Percentiles rank a stretch among this genome's conserved stretches.
These are phyloP conservation scores for Pseudonitzschia delicatissima DNA, from an alignment of 108 stramenopile species.

Conservation along the genomic window DNA sequence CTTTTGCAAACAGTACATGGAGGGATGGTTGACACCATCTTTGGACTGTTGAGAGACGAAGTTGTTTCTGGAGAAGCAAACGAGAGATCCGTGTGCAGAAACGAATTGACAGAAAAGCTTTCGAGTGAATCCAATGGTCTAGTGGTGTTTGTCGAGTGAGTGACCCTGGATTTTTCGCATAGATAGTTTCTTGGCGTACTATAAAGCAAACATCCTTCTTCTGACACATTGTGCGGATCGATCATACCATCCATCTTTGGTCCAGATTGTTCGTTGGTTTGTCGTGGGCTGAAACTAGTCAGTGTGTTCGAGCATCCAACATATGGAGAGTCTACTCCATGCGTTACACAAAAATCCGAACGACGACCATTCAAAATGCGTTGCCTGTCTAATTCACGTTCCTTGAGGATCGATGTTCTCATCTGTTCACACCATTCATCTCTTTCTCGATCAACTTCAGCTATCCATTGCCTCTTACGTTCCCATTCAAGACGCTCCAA, in stretches of 20 bases:
- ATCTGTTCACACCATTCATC: conserved; percentile 12
- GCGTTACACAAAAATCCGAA: neutral
- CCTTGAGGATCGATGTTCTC: conserved; percentile 13
- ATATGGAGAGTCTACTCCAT: neutral
- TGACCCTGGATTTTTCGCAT: neutral
- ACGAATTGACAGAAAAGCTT: conserved; percentile 1
- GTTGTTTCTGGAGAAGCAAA: neutral
- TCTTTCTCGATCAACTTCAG: conserved; percentile 1
- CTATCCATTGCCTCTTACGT: conserved; percentile 13
- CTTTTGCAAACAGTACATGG: conserved; percentile 28
- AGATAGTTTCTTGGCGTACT: neutral
- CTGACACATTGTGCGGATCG: neutral
- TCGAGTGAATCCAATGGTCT: neutral
- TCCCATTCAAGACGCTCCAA: conserved; percentile 16
- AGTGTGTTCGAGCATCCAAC: neutral
- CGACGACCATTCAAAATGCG: conserved; percentile 6
- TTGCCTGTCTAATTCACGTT: conserved; percentile 17
- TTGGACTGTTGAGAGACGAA: conserved; percentile 3
- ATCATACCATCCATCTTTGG: neutral
- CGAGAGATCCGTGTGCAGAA: conserved; percentile 4
- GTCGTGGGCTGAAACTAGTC: neutral
- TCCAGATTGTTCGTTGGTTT: neutral
- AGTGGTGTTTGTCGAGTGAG: neutral
- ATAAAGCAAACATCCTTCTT: neutral
- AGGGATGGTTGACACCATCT: neutral